These are phyloP conservation scores for Debaryomyces coudertii DNA, from an alignment of 1,139 yeast species.

Conservation along the genomic window DNA sequence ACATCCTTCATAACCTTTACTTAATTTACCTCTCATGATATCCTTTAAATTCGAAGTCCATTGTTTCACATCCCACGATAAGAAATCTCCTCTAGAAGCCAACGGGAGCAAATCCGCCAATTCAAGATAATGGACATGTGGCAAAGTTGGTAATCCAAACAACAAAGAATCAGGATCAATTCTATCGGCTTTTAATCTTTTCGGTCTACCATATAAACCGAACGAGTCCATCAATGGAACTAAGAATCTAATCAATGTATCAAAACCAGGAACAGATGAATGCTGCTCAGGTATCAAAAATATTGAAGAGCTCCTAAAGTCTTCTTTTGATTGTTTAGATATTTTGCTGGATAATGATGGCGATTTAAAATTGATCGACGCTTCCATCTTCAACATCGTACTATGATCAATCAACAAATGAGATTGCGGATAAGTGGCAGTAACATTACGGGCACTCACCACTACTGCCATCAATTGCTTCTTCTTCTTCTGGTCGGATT, in stretches of 20 bases:
- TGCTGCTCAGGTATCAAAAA: constrained; percentile 96
- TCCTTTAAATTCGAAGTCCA: constrained; percentile 73
- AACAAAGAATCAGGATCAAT: constrained; percentile 75
- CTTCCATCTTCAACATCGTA: constrained; percentile 87
- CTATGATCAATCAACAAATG: constrained; percentile 79
- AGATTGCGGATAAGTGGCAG: constrained; percentile 91
- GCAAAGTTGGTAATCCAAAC: constrained; percentile 90
- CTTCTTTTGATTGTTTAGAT: constrained; percentile 48
- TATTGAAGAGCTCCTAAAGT: constrained; percentile 75
- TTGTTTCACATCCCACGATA: constrained; percentile 64
- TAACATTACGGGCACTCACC: constrained; percentile 69
- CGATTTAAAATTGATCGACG: constrained; percentile 65
- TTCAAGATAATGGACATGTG: constrained; percentile 78
- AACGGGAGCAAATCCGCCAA: constrained; percentile 33
- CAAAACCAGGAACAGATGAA: constrained; percentile 92
- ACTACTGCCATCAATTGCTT: constrained; percentile 82
- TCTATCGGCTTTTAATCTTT: constrained; percentile 84
- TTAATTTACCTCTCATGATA: constrained; percentile 63
- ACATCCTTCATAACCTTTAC: constrained; percentile 81
- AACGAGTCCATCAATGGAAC: constrained; percentile 87
- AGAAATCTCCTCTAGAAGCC: constrained; percentile 25
- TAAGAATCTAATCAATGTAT: constrained; percentile 84
- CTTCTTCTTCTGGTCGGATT: constrained; percentile 69
- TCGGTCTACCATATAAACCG: constrained; percentile 89
- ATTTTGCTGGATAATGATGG: constrained; percentile 40